Conservation (phyloP, 148 eudicot species). For the Cornus suecica region DNA sequence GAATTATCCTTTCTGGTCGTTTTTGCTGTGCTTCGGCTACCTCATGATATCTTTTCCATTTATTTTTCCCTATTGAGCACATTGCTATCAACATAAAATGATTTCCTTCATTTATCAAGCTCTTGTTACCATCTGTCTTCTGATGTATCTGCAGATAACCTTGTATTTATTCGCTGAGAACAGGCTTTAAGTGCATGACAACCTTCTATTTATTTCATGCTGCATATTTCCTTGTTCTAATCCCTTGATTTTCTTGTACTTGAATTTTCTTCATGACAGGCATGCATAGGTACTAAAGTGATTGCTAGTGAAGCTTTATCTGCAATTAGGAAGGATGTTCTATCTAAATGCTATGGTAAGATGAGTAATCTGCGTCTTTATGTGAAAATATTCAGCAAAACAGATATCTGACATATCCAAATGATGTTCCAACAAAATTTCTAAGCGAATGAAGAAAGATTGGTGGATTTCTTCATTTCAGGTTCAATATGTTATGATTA, state of each 20-base stretch:
- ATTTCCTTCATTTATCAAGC: neutral
- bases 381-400: neutral
- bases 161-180: neutral
- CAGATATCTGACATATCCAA: neutral
- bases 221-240: neutral
- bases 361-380: neutral
- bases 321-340: slow-evolving; percentile 94
- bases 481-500: neutral
- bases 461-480: neutral
- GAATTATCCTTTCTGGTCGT: neutral
- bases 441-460: neutral
- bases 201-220: neutral
- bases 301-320: slow-evolving; percentile 96
- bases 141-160: neutral
- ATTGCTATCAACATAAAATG: neutral
- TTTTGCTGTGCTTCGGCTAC: too few species aligned
- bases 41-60: too few species aligned
- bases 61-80: neutral
- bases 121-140: neutral
- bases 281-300: slow-evolving; percentile 90
- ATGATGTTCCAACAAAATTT: neutral
- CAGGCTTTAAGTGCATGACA: neutral
- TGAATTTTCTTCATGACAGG: slow-evolving; percentile 44
- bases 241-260: neutral
- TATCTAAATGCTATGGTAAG: slow-evolving; percentile 96